Evolutionary conservation across 108 stramenopile genomes (phyloP), one percentile per base, ranked within the genome.

Genomic region (Cyclotella distinguenda): DNA sequence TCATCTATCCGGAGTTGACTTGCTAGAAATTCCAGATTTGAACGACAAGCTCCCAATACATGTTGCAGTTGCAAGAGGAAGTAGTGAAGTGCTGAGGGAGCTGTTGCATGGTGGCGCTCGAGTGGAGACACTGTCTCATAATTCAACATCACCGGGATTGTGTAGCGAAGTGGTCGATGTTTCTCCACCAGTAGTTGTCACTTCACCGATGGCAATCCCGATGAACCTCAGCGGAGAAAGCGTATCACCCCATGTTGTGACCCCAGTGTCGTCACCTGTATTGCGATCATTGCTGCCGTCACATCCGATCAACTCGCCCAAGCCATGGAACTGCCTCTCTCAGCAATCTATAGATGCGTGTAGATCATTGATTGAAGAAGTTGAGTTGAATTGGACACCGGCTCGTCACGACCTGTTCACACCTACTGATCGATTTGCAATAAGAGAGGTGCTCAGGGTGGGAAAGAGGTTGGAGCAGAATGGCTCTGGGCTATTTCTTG

Each of bases 261-360:
- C 85, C 31, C 91, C 88, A 38, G 91, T 92, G 4, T 87, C 88
- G 23, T 92, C 91, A 10, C 92, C 92, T 30, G 63, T 90, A 26
- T 60, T 94, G 13, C 67, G 84, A 57, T 77, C 86, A 4, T 85
- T 94, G 84, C 84, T 94, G 25, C 92, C 92, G 38, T 54, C 77
- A 28, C 84, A 84, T 51, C 92, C 92, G 18, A 80, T 94, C 31
- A 79, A 43, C 46, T 90, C 89, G 6, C 70, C 86, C 11, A 94
- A 94, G 63, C 92, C 92, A 42, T 94, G 92, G 92, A 94, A 94
- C 66, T 94, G 92, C 66, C 58, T 94, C 38, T 82, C 84, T 21
- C 92, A 94, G 59, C 63, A 68, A 50, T 80, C 88, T 19, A 94
- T 94, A 43, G 87, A 94, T 62, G 82, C 85, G 55, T 94, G 92